Evolutionary conservation across 345 rosid species (phyloP).

Genomic region (Abelmoschus esculentus): DNA sequence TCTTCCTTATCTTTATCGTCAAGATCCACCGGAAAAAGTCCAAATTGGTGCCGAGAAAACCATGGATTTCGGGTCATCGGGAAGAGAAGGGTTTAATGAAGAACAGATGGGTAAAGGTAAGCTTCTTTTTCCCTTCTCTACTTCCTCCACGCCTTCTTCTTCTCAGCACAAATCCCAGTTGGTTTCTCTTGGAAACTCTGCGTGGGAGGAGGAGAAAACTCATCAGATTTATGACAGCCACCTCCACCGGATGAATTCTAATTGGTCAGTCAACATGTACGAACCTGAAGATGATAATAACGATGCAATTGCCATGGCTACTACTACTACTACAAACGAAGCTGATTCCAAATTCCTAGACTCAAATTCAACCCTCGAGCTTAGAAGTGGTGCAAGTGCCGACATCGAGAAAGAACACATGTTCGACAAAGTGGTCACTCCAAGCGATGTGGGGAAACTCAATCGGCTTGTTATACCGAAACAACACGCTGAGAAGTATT

Average conservation of each 20-base stretch:
- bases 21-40: conserved; percentile 1
- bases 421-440: conserved; percentile 58
- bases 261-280: conserved; percentile 27
- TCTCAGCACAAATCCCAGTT: neutral
- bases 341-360: conserved; percentile 14
- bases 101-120: conserved; percentile 20
- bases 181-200: conserved; percentile 4
- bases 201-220: conserved; percentile 7
- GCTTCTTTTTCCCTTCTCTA: conserved; percentile 22
- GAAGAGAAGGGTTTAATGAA: conserved; percentile 15
- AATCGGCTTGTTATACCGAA: conserved; percentile 57
- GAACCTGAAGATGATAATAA: conserved; percentile 21
- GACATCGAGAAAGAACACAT: conserved; percentile 40
- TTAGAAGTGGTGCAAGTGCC: conserved; percentile 11
- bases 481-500: conserved; percentile 73
- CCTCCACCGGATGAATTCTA: conserved; percentile 20
- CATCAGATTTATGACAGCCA: conserved; percentile 11
- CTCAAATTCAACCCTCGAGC: conserved; percentile 13
- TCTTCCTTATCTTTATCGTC: neutral
- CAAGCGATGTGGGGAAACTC: conserved; percentile 64
- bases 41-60: neutral
- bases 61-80: conserved; percentile 28
- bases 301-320: conserved; percentile 2
- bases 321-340: conserved; percentile 1
- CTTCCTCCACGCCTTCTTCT: conserved; percentile 26